Conservation (phyloP, 208 protist genomes). For the Trypanosoma caninum region DNA sequence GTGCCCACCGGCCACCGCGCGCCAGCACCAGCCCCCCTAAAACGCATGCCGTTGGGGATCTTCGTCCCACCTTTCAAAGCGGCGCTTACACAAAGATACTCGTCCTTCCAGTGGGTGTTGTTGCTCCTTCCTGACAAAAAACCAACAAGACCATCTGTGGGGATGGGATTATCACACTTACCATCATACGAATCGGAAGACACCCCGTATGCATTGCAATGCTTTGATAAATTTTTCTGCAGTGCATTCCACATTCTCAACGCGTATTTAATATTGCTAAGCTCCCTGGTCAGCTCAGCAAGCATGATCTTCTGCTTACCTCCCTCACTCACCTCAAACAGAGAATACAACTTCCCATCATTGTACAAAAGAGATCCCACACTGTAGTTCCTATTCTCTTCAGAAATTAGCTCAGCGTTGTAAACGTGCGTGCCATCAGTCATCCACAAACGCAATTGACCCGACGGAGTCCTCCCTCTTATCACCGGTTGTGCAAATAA, state of each 20-base stretch:
- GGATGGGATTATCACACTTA: background rate
- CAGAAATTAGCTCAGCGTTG: constrained; percentile 10
- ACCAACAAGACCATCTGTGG: constrained; percentile 12
- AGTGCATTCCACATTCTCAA: constrained; percentile 5
- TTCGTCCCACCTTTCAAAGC: background rate
- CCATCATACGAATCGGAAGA: background rate
- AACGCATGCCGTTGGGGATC: background rate
- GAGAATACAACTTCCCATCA: background rate
- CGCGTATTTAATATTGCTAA: background rate
- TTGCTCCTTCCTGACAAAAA: background rate
- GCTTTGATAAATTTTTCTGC: background rate
- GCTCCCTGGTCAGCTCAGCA: background rate
- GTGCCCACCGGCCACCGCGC: constrained; percentile 19
- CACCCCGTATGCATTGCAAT: background rate
- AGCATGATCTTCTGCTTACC: background rate
- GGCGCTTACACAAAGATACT: constrained; percentile 15
- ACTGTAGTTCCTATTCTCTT: background rate
- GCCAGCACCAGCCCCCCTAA: constrained; percentile 2
- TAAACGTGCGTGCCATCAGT: constrained; percentile 12
- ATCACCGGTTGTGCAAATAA: constrained; percentile 5
- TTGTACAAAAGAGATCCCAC: constrained; percentile 8
- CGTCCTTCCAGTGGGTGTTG: background rate
- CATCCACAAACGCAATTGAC: constrained; percentile 16
- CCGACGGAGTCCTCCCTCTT: background rate
- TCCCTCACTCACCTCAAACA: constrained; percentile 1